A percentile compares a stretch with the other conserved stretches of the same genome.
These are phyloP conservation scores for Ceriops tagal DNA, from an alignment of 345 rosid genomes.

Conservation along the genomic window DNA sequence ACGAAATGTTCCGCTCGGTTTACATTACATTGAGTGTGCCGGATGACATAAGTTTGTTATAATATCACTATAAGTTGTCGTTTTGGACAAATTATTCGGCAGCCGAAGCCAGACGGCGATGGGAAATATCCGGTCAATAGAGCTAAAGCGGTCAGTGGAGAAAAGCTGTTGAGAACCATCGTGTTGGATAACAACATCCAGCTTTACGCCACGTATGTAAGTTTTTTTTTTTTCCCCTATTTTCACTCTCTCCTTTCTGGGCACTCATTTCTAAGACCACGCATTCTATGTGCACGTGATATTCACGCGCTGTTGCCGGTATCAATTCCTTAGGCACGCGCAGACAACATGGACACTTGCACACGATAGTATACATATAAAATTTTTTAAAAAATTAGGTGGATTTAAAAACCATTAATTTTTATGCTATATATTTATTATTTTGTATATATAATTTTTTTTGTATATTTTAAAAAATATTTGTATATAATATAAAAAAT, in stretches of 20 bases:
- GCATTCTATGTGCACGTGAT: too few species aligned
- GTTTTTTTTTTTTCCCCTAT: conserved; percentile 9
- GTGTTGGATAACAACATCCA: conserved; percentile 81
- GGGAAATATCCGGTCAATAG: conserved; percentile 63
- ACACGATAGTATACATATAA: background rate
- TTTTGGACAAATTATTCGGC: conserved; percentile 11
- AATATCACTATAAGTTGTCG: background rate
- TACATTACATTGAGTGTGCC: background rate
- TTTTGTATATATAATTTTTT: background rate
- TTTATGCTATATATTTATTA: too few species aligned
- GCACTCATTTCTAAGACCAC: too few species aligned
- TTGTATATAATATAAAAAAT: background rate
- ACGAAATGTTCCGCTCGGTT: conserved; percentile 3
- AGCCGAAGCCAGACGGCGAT: conserved; percentile 65
- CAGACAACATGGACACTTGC: too few species aligned
- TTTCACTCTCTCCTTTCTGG: too few species aligned
- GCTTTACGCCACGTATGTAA: conserved; percentile 80
- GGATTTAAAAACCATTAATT: too few species aligned
- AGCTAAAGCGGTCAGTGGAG: conserved; percentile 67
- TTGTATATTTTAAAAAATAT: too few species aligned
- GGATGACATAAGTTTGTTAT: background rate
- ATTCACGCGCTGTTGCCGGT: too few species aligned
- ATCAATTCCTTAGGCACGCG: too few species aligned
- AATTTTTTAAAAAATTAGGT: background rate
- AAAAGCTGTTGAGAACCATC: conserved; percentile 69